Evolutionary conservation across 345 rosid genomes (phyloP).

Genomic region (Eucalyptus microcorys): DNA sequence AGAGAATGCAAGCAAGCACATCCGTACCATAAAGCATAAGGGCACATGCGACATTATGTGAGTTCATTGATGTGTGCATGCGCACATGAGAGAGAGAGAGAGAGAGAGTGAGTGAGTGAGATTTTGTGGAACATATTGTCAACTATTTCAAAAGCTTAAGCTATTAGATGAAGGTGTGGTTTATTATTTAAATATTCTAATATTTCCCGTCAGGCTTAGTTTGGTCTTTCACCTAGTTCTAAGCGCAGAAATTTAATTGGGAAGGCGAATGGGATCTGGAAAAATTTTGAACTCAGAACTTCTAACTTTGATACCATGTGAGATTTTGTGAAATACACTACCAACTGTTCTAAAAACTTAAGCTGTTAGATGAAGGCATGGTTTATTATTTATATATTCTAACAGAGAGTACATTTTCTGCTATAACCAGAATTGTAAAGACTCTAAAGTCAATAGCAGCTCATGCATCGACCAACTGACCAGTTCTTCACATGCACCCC

Average conservation of each 20-base stretch:
- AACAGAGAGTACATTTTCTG: not conserved
- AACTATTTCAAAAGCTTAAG: fast-evolving
- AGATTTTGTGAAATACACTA: fast-evolving
- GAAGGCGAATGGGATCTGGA: fast-evolving
- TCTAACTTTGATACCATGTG: too few relatives aligned
- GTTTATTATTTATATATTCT: too few relatives aligned
- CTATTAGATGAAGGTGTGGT: fast-evolving
- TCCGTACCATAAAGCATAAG: not conserved
- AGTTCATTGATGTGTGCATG: not conserved
- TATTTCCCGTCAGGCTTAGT: fast-evolving
- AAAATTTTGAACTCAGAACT: too few relatives aligned
- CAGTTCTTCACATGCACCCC: not conserved
- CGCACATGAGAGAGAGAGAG: not conserved
- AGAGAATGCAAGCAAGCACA: not conserved
- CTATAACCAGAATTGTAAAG: not conserved
- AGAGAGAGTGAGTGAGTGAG: not conserved
- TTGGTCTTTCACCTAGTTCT: too few relatives aligned
- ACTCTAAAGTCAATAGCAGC: not conserved
- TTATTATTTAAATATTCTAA: too few relatives aligned
- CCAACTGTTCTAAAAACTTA: too few relatives aligned
- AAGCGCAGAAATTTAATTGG: fast-evolving
- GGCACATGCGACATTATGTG: not conserved
- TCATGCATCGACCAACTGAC: not conserved
- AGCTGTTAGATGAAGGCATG: fast-evolving
- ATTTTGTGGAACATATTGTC: fast-evolving